phyloP scores from a whole-genome alignment of 345 rosid species.

The Lepidium didymum region DNA sequence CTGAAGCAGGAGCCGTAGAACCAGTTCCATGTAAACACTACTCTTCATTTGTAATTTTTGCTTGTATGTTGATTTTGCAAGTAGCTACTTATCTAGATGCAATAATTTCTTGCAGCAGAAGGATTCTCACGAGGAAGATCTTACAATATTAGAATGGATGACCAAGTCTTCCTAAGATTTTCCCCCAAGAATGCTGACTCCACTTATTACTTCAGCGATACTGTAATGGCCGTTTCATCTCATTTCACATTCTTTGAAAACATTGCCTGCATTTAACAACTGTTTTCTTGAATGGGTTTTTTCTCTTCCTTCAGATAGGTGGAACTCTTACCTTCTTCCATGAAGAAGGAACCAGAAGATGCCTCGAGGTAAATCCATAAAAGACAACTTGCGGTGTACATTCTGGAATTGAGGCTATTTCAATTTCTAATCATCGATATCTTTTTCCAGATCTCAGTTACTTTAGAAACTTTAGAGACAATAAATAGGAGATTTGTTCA shows the following conservation, averaged over 20 bases:
- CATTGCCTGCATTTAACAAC: not conserved
- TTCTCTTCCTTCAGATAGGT: constrained; percentile 55
- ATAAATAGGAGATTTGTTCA: constrained; percentile 59
- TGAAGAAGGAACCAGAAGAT: constrained; percentile 79
- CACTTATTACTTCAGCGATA: constrained; percentile 88
- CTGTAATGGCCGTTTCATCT: constrained; percentile 39
- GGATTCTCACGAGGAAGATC: constrained; percentile 94
- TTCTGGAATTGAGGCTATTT: not conserved
- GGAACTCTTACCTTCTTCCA: constrained; percentile 95
- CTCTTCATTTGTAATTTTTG: constrained; percentile 19
- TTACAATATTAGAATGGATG: constrained; percentile 96
- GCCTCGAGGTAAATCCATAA: constrained; percentile 70
- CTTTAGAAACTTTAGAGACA: constrained; percentile 84
- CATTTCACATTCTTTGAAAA: not conserved
- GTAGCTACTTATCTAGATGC: constrained; percentile 36
- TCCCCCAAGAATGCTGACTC: constrained; percentile 90
- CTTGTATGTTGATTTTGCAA: constrained; percentile 11
- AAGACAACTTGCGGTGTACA: not conserved
- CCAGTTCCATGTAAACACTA: constrained; percentile 55
- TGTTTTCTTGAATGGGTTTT: constrained; percentile 8
- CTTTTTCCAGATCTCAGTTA: constrained; percentile 56
- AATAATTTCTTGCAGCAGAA: constrained; percentile 76
- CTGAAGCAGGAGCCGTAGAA: constrained; percentile 35
- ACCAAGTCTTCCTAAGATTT: constrained; percentile 78
- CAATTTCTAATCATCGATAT: not conserved